These are phyloP conservation scores for Fusarium drepaniforme DNA, from an alignment of 2,329 filamentous ascomycete species.

Conservation along the genomic window DNA sequence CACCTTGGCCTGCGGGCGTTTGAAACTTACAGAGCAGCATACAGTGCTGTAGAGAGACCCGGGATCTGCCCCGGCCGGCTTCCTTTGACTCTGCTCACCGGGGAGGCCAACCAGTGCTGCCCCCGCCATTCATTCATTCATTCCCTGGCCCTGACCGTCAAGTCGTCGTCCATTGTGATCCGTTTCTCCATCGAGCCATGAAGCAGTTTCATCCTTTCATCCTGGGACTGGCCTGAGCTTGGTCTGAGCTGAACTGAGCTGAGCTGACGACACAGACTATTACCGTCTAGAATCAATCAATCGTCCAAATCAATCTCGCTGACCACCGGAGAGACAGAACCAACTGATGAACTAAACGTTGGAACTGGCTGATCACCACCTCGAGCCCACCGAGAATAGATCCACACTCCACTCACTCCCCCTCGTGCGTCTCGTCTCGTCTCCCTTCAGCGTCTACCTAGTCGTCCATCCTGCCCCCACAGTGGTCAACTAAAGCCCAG, in stretches of 20 bases:
- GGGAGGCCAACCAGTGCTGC: not conserved
- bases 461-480: constrained; percentile 10
- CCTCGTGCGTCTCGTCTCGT: constrained; percentile 7
- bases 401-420: constrained; percentile 27
- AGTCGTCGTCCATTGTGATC: constrained; percentile 3
- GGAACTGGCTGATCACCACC: constrained; percentile 26
- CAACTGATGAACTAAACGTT: not conserved
- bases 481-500: constrained; percentile 36
- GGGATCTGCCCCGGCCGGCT: constrained; percentile 31
- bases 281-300: not conserved
- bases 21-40: not conserved
- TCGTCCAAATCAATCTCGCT: not conserved
- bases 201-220: constrained; percentile 8
- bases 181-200: constrained; percentile 8
- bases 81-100: not conserved
- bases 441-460: not conserved
- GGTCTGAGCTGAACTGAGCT: not conserved
- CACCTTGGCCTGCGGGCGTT: not conserved
- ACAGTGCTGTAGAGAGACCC: not conserved
- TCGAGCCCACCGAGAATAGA: constrained; percentile 7
- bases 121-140: constrained; percentile 27
- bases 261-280: not conserved
- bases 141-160: constrained; percentile 13
- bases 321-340: not conserved
- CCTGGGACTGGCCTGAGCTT: not conserved